Percentiles rank a stretch among this genome's conserved stretches.
Evolutionary conservation across 805 yeast genomes (phyloP).

Genomic region (Clavispora asparagi): DNA sequence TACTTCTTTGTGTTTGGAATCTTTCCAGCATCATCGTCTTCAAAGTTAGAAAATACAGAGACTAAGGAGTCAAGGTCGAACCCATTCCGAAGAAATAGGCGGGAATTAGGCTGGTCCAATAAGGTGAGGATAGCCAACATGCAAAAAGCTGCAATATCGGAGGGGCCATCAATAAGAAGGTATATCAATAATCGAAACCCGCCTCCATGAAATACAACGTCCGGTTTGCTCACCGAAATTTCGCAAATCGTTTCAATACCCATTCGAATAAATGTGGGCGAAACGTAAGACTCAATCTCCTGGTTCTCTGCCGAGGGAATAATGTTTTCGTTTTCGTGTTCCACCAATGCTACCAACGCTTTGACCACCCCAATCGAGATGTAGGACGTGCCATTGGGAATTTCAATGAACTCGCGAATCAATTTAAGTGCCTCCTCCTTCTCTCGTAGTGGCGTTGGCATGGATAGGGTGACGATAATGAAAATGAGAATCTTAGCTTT

Average conservation of each 20-base stretch:
- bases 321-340: conserved; percentile 26
- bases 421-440: conserved; percentile 74
- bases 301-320: conserved; percentile 2
- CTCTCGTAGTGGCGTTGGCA: conserved; percentile 54
- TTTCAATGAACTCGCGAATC: conserved; percentile 55
- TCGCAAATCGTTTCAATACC: conserved; percentile 41
- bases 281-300: conserved; percentile 1
- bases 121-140: conserved; percentile 47
- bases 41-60: conserved; percentile 67
- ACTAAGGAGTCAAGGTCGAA: conserved; percentile 58
- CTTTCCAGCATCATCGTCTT: conserved; percentile 16
- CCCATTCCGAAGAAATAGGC: conserved; percentile 53
- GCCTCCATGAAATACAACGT: conserved; percentile 45
- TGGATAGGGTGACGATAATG: conserved; percentile 59
- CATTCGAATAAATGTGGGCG: conserved; percentile 16
- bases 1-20: conserved; percentile 6
- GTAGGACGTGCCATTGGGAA: conserved; percentile 45
- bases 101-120: conserved; percentile 52
- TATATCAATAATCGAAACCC: conserved; percentile 46
- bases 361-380: conserved; percentile 61
- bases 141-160: conserved; percentile 17
- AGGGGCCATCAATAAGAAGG: conserved; percentile 23
- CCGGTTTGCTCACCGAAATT: conserved; percentile 34
- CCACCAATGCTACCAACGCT: conserved; percentile 60
- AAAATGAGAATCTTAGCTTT: conserved; percentile 56